phyloP scores from a whole-genome alignment of 2,329 filamentous ascomycete species.

The Curvularia lunata region DNA sequence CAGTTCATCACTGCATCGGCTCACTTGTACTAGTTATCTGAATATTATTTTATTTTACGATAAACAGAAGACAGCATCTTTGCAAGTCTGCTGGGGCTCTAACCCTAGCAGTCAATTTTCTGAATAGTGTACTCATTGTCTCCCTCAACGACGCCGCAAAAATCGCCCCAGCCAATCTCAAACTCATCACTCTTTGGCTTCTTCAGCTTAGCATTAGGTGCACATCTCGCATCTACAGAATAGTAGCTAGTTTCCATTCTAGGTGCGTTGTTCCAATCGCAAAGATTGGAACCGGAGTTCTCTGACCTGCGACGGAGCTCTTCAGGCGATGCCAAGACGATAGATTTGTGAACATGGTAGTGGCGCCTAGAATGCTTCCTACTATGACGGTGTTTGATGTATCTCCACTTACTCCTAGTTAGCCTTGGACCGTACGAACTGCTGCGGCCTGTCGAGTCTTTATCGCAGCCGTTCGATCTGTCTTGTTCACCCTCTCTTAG shows the following conservation, averaged over 20 bases:
- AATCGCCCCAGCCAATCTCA: constrained; percentile 52
- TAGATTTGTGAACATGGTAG: constrained; percentile 3
- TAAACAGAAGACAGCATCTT: background rate
- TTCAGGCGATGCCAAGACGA: background rate
- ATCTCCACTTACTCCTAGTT: constrained; percentile 4
- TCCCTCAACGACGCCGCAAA: constrained; percentile 46
- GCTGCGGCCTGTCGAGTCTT: background rate
- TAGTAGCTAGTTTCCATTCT: constrained; percentile 52
- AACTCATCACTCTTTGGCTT: constrained; percentile 26
- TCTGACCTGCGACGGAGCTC: background rate
- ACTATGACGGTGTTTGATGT: constrained; percentile 7
- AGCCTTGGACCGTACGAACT: constrained; percentile 3
- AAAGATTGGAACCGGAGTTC: constrained; percentile 20
- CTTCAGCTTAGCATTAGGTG: constrained; percentile 37
- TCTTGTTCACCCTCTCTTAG: background rate
- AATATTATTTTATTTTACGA: background rate
- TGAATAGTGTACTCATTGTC: constrained; percentile 12
- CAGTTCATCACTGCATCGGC: background rate
- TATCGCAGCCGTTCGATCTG: background rate
- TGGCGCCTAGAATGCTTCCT: constrained; percentile 3
- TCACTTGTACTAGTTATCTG: background rate
- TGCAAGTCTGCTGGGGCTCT: background rate
- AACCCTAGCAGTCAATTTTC: constrained; percentile 7
- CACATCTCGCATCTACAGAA: constrained; percentile 48
- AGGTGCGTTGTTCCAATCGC: constrained; percentile 48